Base-by-base conservation (phyloP, 1,284 basidiomycete genomes). In the Athelia psychrophila region DNA sequence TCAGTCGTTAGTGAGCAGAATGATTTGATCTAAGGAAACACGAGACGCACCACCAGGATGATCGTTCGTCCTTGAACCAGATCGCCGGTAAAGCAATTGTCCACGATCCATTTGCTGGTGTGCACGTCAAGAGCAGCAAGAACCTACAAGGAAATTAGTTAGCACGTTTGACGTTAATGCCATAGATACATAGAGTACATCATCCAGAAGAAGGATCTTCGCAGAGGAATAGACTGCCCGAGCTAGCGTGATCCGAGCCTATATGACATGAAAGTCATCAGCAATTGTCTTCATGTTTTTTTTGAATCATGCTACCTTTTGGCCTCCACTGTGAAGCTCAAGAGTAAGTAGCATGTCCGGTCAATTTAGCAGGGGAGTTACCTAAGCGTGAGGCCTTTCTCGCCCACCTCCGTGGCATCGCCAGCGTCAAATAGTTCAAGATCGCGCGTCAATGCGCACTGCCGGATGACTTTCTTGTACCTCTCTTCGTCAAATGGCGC, bases 211-310 rank as follows among this genome's bases (percentile, higher is more conserved):
- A 2, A 91, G 65, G 5, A 83, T 69, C 2, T 77, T 73, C 2
- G 87, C 86, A 25, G 81, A 73, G 18, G 83, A 85, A 67, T 91
- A 91, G 24, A 91, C 77, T 0, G 87, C 86, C 48, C 88, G 77
- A 2, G 87, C 87, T 1, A 87, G 71, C 0, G 82, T 60, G 33
- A 61, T 47, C 2, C 60, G 56, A 18, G 60, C 60, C 48, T 60
- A 13, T 22, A 22, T 8, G 30, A 8, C 6, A 19, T 42, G 38
- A 18, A n/a, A 6, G 5, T 42, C 10, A 6, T 18, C 38, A 19
- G 9, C 6, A 42, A 19, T 10, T 42, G 10, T 8, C 9, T 42
- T 10, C 22, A n/a, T 42, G 22, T 6, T 19, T 23, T 19, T 23
- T n/a, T 5, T 19, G 38, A n/a, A 6, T 18, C 38, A n/a, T 10